phyloP scores from a whole-genome alignment of 2,329 filamentous ascomycete genomes.

The Laburnicola sp. region DNA sequence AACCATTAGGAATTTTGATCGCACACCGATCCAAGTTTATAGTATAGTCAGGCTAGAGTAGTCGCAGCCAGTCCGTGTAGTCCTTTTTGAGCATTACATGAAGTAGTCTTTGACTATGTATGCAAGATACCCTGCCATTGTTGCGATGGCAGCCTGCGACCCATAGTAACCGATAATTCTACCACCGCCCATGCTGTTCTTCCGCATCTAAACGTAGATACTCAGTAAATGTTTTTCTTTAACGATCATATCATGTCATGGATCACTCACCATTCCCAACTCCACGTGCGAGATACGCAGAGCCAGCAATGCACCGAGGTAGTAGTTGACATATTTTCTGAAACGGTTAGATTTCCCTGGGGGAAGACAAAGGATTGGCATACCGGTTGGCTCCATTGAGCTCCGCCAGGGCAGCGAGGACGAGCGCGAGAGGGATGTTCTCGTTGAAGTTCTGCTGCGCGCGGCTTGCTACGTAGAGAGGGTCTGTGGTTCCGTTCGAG shows the following conservation, averaged over 20 bases:
- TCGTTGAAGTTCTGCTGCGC: slow-evolving; percentile 50
- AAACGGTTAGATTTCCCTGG: background rate
- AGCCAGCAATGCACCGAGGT: slow-evolving; percentile 45
- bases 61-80: background rate
- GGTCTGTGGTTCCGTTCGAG: slow-evolving; percentile 22
- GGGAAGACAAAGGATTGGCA: background rate
- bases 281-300: slow-evolving; percentile 48
- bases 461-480: slow-evolving; percentile 44
- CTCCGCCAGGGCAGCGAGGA: slow-evolving; percentile 47
- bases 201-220: slow-evolving; percentile 11
- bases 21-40: too few species aligned
- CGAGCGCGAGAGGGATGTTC: slow-evolving; percentile 48
- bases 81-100: slow-evolving; percentile 5
- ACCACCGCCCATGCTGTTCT: slow-evolving; percentile 27
- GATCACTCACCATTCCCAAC: slow-evolving; percentile 35
- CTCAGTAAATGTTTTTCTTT: background rate
- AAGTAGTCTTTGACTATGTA: slow-evolving; percentile 39
- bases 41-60: background rate
- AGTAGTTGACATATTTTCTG: slow-evolving; percentile 42
- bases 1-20: too few species aligned
- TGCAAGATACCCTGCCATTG: slow-evolving; percentile 35
- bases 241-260: too few species aligned
- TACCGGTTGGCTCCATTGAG: slow-evolving; percentile 50
- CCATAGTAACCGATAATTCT: slow-evolving; percentile 36
- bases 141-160: slow-evolving; percentile 33